Conservation (phyloP, 768 basidiomycete species). For the Kwoniella newhampshirensis region DNA sequence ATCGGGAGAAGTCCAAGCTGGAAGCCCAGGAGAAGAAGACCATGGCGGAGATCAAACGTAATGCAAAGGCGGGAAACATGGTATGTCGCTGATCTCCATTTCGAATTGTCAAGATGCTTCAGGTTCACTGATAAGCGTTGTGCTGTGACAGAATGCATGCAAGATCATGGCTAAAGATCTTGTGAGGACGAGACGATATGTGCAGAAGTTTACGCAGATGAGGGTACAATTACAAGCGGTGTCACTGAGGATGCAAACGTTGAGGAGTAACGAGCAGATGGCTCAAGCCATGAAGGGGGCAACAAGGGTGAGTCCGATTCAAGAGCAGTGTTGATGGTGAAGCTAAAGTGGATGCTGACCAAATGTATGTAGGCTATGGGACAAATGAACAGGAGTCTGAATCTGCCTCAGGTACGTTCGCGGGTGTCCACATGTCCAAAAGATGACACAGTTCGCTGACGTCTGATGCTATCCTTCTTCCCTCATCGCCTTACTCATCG, state of each 20-base stretch:
- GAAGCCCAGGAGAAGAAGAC: constrained; percentile 95
- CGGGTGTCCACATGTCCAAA: too few relatives aligned
- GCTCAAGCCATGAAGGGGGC: constrained; percentile 99
- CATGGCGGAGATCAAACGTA: constrained; percentile 90
- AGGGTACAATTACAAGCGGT: constrained; percentile 96
- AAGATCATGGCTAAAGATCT: constrained; percentile 99
- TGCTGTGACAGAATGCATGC: constrained; percentile 75
- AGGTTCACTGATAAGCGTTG: neutral
- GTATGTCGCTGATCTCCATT: constrained; percentile 55
- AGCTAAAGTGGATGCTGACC: neutral
- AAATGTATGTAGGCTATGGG: constrained; percentile 77
- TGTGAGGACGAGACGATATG: constrained; percentile 88
- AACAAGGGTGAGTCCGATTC: constrained; percentile 67
- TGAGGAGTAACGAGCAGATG: constrained; percentile 98
- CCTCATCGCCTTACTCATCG: neutral
- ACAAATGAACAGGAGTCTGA: constrained; percentile 93
- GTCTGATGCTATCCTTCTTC: neutral
- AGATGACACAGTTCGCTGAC: too few relatives aligned
- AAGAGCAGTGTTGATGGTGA: neutral
- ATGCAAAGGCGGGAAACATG: constrained; percentile 91
- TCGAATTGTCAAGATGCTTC: neutral
- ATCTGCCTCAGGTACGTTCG: constrained; percentile 65
- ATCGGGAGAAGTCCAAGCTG: constrained; percentile 88
- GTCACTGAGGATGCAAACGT: constrained; percentile 87
- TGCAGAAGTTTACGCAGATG: constrained; percentile 99